Evolutionary conservation across 306 rosid genomes (phyloP), one percentile per base, ranked within the genome.

Genomic region (Calophaca sinica): DNA sequence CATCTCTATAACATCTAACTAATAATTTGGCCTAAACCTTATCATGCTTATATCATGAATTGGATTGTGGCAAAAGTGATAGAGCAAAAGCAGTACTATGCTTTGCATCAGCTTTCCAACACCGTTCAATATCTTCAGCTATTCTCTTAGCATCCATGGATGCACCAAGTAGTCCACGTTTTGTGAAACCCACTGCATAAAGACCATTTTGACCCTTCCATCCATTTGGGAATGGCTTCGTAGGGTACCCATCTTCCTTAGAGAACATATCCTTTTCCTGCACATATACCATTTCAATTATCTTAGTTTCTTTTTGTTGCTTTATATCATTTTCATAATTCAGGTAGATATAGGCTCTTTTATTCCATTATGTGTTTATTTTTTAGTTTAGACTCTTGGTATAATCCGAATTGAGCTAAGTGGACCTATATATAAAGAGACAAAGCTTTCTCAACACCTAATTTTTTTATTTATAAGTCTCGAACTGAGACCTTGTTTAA

Each of bases 121-220:
- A 85, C 64, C 81, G 60, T 57, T 83, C 87, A 73, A 92, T 86
- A 78, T 92, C 97, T 45, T 88, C 81, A 0, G 93, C 91, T 32
- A 92, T 88, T 61, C 85, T 83, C 44, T 88, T 80, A 33, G 97
- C 91, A 74, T 92, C 97, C 88, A 85, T 79, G 9, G 96, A 80
- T n/a, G 97, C 87, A 38, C 97, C 97, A 35, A 89, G 93, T 36
- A 92, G 33, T 57, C 97, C 97, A n/a, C 97, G 86, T 76, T 88
- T 92, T 3, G 97, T 92, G 70, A 92, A 92, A 75, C 97, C 97
- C 62, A 88, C 93, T 0, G 97, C 93, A 61, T 92, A 92, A 5
- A 92, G 85, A 60, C 97, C 97, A 59, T 81, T 51, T 65, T 89
- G 86, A 2, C 97, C 97, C 81, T 87, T 92, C 97, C 97, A 92